Conservation (phyloP, 495 filamentous ascomycete species). For the Lindgomyces ingoldianus region DNA sequence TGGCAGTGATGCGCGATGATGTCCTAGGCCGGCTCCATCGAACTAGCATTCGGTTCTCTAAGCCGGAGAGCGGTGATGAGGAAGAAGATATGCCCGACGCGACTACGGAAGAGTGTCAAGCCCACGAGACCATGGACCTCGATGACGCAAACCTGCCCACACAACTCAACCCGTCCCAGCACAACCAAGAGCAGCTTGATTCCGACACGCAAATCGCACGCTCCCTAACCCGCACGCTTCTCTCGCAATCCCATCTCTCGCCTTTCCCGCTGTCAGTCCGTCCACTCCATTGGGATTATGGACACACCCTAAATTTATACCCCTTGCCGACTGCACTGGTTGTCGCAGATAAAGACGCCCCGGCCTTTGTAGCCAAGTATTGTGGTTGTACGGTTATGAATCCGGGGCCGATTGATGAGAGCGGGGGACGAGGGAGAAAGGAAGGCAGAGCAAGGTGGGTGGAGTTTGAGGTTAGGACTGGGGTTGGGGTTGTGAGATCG, state of each 20-base stretch:
- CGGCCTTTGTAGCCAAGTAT: constrained; percentile 82
- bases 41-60: constrained; percentile 63
- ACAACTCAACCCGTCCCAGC: background rate
- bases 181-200: constrained; percentile 49
- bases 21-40: constrained; percentile 74
- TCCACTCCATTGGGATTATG: constrained; percentile 88
- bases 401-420: constrained; percentile 72
- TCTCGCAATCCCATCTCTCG: constrained; percentile 87
- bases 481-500: constrained; percentile 52
- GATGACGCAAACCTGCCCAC: constrained; percentile 28
- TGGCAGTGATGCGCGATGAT: constrained; percentile 84
- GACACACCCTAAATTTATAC: constrained; percentile 72
- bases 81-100: constrained; percentile 24
- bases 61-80: constrained; percentile 39
- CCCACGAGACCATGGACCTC: constrained; percentile 39
- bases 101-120: constrained; percentile 17
- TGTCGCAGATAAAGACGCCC: constrained; percentile 75
- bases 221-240: constrained; percentile 82
- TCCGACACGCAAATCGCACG: constrained; percentile 61
- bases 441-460: constrained; percentile 67
- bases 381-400: constrained; percentile 97
- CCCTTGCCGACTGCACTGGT: constrained; percentile 83
- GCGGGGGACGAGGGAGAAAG: constrained; percentile 57
- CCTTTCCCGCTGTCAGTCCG: constrained; percentile 77
- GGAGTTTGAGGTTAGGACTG: constrained; percentile 72